Evolutionary conservation across 2,329 filamentous ascomycete genomes (phyloP).

Genomic region (Ophiostoma ips): DNA sequence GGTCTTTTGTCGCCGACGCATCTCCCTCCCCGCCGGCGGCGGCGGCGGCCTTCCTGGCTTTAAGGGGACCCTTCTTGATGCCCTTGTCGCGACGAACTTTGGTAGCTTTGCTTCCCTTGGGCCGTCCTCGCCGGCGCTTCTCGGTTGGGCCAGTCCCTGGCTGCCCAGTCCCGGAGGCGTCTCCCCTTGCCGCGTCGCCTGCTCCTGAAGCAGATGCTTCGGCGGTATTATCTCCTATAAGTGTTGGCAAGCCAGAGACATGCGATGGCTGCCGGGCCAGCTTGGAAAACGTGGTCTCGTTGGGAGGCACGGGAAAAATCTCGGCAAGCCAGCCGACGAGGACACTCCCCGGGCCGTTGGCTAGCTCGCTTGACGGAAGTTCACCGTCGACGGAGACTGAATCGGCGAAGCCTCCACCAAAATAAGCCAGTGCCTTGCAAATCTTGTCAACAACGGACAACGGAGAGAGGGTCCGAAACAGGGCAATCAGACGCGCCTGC

Average conservation of each 20-base stretch:
- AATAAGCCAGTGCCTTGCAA: slow-evolving; percentile 48
- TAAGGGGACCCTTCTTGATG: slow-evolving; percentile 30
- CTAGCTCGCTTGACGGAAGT: slow-evolving; percentile 42
- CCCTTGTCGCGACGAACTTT: slow-evolving; percentile 36
- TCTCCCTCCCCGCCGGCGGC: neutral
- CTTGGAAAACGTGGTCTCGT: slow-evolving; percentile 3
- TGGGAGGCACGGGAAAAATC: slow-evolving; percentile 38
- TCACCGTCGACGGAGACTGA: slow-evolving; percentile 33
- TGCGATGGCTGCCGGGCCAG: neutral
- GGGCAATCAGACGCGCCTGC: slow-evolving; percentile 43
- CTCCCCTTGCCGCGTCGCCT: neutral
- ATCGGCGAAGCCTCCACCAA: slow-evolving; percentile 44
- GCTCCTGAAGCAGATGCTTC: neutral
- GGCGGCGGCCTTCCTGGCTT: slow-evolving; percentile 8
- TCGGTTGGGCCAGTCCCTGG: slow-evolving; percentile 5
- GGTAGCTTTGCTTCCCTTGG: slow-evolving; percentile 41
- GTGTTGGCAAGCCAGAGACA: neutral
- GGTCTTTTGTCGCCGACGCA: neutral
- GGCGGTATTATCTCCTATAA: neutral
- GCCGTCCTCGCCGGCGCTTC: slow-evolving; percentile 37
- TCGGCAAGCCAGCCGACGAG: slow-evolving; percentile 50
- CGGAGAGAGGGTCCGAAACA: slow-evolving; percentile 42
- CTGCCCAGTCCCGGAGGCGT: neutral
- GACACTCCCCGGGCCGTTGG: slow-evolving; percentile 42
- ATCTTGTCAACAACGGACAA: slow-evolving; percentile 45